Evolutionary conservation across 176 grass and related monocot species (phyloP), one percentile per base, ranked within the genome.

Genomic region (Lolium multiflorum): DNA sequence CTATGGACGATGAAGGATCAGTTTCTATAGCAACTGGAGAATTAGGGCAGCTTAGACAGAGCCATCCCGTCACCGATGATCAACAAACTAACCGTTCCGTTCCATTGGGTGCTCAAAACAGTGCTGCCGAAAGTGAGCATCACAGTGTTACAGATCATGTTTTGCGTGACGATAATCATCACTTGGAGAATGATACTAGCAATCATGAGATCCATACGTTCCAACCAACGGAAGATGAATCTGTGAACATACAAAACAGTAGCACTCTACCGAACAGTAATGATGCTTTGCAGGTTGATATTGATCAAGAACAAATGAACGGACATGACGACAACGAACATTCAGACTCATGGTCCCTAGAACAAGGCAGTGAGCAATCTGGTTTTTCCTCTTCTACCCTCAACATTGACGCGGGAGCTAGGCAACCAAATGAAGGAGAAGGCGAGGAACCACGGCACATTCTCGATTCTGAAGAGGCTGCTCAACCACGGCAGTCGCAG

Each of bases 21-120:
- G 41, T 80, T 35, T 92, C 89, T 58, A 15, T 91, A 69, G 64
- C 87, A 77, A 71, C 75, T 38, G 75, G 71, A 83, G 90, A 97
- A 81, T 77, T 88, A 74, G 86, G 95, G 79, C 83, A 81, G 18
- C 47, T 90, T 51, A 90, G 79, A 79, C 95, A 88, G 72, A 81
- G 25, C 5, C 84, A 88, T 73, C 73, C 84, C n/a, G 90, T 91
- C 79, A 31, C 69, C 21, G 58, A 3, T 44, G 70, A 57, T 67
- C 66, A 89, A 69, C 44, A 79, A 82, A 79, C 41, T 10, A 28
- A 68, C 58, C 20, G 20, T 21, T 59, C 56, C 56, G 3, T 10
- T 1, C 6, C 56, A 21, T 2, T 10, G 20, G 55, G 6, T 7
- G 44, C 0, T 46, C 7, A 46, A 76, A 85, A 14, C 41, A 82